Conservation (phyloP, 768 basidiomycete genomes). For the Filobasidium floriforme region DNA sequence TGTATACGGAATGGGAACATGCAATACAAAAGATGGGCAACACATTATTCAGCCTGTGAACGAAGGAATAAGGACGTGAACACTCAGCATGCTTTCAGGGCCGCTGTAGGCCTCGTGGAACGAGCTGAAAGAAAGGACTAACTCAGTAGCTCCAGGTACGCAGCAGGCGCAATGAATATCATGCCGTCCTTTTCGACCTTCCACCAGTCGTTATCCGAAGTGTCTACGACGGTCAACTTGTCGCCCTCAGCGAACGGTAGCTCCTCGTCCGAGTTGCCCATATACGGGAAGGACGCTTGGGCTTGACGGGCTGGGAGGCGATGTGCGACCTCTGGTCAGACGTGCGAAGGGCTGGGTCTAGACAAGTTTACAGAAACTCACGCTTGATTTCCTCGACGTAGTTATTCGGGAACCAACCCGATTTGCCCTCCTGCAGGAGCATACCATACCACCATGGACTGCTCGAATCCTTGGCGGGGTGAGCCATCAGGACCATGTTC, state of each 20-base stretch:
- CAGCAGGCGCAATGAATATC: constrained; percentile 84
- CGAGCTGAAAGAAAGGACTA: constrained; percentile 53
- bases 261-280: constrained; percentile 65
- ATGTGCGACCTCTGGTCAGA: not conserved
- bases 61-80: constrained; percentile 50
- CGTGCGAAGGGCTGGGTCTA: not conserved
- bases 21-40: constrained; percentile 41
- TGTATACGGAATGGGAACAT: constrained; percentile 26
- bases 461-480: constrained; percentile 71
- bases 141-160: constrained; percentile 82
- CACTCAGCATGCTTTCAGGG: constrained; percentile 27
- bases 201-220: constrained; percentile 85
- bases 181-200: constrained; percentile 80
- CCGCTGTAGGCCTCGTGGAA: not conserved
- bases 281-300: constrained; percentile 72
- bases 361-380: constrained; percentile 46
- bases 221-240: constrained; percentile 67
- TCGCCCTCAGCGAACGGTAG: constrained; percentile 80
- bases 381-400: constrained; percentile 72
- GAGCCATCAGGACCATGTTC: constrained; percentile 67
- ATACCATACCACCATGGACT: constrained; percentile 94
- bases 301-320: constrained; percentile 53
- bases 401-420: constrained; percentile 82
- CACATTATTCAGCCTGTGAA: constrained; percentile 69
- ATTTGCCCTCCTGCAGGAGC: constrained; percentile 56